phyloP scores from a whole-genome alignment of 768 basidiomycete genomes.

The Naganishia randhawae region DNA sequence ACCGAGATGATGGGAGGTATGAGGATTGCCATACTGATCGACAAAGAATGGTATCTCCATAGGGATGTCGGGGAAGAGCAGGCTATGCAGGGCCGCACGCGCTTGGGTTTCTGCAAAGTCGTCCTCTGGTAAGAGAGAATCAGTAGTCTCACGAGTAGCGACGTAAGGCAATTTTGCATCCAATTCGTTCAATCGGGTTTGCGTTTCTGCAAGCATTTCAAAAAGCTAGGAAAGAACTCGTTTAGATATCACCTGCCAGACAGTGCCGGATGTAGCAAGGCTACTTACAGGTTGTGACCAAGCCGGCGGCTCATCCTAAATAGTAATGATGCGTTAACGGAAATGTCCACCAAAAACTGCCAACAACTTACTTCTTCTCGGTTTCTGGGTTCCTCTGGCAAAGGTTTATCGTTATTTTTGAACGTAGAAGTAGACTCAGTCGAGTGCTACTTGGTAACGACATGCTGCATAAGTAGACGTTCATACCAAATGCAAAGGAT shows the following conservation, averaged over 20 bases:
- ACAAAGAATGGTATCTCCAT: slow-evolving; percentile 28
- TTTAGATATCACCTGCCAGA: not conserved
- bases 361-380: not conserved
- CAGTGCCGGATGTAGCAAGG: not conserved
- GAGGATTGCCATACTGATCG: slow-evolving; percentile 19
- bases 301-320: slow-evolving; percentile 19
- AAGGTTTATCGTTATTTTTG: slow-evolving; percentile 5
- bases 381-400: not conserved
- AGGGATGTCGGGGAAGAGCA: slow-evolving; percentile 29
- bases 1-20: slow-evolving; percentile 7
- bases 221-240: slow-evolving; percentile 22
- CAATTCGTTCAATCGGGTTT: slow-evolving; percentile 25
- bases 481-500: not conserved
- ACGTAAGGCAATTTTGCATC: slow-evolving; percentile 9
- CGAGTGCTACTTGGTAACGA: not conserved
- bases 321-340: not conserved
- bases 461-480: too few species aligned
- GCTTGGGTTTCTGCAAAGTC: slow-evolving; percentile 23
- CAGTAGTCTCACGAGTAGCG: slow-evolving; percentile 6
- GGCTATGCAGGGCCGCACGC: slow-evolving; percentile 27
- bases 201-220: slow-evolving; percentile 29
- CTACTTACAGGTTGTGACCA: slow-evolving; percentile 25
- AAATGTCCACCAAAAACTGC: not conserved
- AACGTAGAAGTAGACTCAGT: not conserved
- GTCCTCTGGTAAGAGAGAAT: slow-evolving; percentile 27